Base-by-base conservation (phyloP, 2,329 filamentous ascomycete genomes). In the Chalara sp. region DNA sequence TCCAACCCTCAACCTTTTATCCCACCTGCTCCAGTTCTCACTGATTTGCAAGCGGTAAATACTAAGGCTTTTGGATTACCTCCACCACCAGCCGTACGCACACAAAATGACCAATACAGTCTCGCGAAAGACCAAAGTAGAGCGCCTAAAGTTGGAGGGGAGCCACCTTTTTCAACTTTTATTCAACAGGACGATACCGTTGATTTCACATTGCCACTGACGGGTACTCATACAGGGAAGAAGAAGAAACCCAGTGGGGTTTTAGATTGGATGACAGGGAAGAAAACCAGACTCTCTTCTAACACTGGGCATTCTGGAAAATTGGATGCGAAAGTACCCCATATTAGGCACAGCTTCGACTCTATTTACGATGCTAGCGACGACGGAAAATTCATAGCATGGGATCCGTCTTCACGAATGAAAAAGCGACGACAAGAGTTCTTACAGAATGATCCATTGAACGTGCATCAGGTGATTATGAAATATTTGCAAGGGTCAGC, bases 381-480 rank as follows among this genome's bases (percentile, higher is more conserved):
- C 4, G 35, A 37, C n/a, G 35, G 35, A n/a, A 37, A 37, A 10
- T n/a, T 8, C 8, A 8, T 8, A 8, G n/a, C 35, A 10, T 10
- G n/a, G 35, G 35, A 37, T n/a, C 21, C 21, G 21, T 10, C 35
- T 8, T 8, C n/a, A 10, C 8, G n/a, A n/a, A n/a, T n/a, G n/a
- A 37, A 37, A 4, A 8, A n/a, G 8, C 8, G n/a, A 37, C 35
- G 35, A 37, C 35, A 37, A 37, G 35, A 8, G n/a, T n/a, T 10
- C 8, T n/a, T 46, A 21, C 8, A n/a, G 8, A 28, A 43, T 28
- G 48, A 50, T 32, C 48, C 48, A 5, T 41, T 45, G 13, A 40
- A 50, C 32, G 43, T 50, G 32, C 48, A 50, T n/a, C 43, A 50
- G 13, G 40, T 21, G 29, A 32, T 50, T 6, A 13, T 50, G 5